Conservation (phyloP, 1,284 basidiomycete genomes). For the Somion occarium region DNA sequence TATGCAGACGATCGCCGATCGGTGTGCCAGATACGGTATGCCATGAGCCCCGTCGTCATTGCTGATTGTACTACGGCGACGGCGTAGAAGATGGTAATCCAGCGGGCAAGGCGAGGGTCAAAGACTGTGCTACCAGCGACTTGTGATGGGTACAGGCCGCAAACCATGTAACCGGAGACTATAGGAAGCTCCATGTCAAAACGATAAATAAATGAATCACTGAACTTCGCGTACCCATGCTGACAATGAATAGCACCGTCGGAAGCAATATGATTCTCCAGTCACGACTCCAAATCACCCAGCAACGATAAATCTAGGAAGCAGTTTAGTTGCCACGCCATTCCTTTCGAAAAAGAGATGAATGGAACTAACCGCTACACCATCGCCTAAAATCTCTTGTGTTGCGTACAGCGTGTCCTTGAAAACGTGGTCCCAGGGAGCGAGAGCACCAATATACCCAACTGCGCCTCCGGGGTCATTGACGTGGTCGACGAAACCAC, state of each 20-base stretch:
- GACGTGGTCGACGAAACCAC: slow-evolving; percentile 23
- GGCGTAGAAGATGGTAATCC: slow-evolving; percentile 6
- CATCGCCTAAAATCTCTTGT: slow-evolving; percentile 27
- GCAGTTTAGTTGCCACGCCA: not conserved
- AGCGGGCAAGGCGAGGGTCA: slow-evolving; percentile 4
- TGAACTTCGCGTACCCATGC: slow-evolving; percentile 17
- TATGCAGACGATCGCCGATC: not conserved
- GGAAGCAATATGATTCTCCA: slow-evolving; percentile 21
- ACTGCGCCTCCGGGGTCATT: slow-evolving; percentile 21
- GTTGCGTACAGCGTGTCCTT: slow-evolving; percentile 25
- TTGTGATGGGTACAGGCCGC: not conserved
- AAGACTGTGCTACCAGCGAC: slow-evolving; percentile 1
- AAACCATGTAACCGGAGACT: slow-evolving; percentile 8
- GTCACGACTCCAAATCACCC: slow-evolving; percentile 25
- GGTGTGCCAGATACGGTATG: slow-evolving; percentile 2
- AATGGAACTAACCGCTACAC: slow-evolving; percentile 21
- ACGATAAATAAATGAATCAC: not conserved
- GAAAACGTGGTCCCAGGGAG: slow-evolving; percentile 26
- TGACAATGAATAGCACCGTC: slow-evolving; percentile 18
- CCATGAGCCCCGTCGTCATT: slow-evolving; percentile 6
- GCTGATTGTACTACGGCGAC: slow-evolving; percentile 5
- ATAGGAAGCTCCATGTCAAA: no score
- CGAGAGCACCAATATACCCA: slow-evolving; percentile 23
- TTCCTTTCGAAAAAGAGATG: not conserved
- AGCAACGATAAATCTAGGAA: slow-evolving; percentile 28